Conservation (phyloP, 2,329 filamentous ascomycete genomes). For the Talaromyces amestolkiae region DNA sequence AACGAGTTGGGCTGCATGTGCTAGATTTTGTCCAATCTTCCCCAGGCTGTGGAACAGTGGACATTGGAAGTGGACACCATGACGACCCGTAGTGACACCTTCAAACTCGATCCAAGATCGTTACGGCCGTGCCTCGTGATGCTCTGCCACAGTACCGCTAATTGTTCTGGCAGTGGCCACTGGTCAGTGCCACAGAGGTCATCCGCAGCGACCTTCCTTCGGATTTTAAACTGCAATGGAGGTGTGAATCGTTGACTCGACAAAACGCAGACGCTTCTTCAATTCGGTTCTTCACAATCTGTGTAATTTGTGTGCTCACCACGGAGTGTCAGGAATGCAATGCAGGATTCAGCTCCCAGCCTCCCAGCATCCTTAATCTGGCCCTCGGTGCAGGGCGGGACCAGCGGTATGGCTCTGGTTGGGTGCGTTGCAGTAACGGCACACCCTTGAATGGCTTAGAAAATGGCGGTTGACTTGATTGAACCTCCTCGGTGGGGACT, state of each 20-base stretch:
- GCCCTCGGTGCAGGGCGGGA: slow-evolving; percentile 3
- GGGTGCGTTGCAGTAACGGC: slow-evolving; percentile 14
- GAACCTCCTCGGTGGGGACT: background rate
- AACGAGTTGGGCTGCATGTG: slow-evolving; percentile 6
- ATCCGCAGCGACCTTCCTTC: background rate
- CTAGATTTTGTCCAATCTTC: slow-evolving; percentile 5
- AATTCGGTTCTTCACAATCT: background rate
- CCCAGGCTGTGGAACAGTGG: background rate
- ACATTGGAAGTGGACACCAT: background rate
- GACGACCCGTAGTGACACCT: background rate
- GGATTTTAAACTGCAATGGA: background rate
- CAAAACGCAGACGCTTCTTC: background rate
- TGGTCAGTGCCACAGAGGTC: slow-evolving; percentile 1
- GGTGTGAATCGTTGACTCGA: background rate
- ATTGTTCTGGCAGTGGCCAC: background rate
- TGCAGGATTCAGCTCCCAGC: slow-evolving; percentile 15
- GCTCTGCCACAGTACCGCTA: background rate
- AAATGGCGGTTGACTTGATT: background rate
- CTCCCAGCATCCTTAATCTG: background rate
- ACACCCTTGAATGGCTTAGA: background rate
- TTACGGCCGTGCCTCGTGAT: slow-evolving; percentile 13
- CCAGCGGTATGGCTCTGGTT: slow-evolving; percentile 9
- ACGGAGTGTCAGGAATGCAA: slow-evolving; percentile 5
- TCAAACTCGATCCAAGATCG: slow-evolving; percentile 10
- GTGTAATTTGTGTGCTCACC: background rate